These are phyloP conservation scores for Plantago major DNA, from an alignment of 257 asterid genomes.

Conservation along the genomic window DNA sequence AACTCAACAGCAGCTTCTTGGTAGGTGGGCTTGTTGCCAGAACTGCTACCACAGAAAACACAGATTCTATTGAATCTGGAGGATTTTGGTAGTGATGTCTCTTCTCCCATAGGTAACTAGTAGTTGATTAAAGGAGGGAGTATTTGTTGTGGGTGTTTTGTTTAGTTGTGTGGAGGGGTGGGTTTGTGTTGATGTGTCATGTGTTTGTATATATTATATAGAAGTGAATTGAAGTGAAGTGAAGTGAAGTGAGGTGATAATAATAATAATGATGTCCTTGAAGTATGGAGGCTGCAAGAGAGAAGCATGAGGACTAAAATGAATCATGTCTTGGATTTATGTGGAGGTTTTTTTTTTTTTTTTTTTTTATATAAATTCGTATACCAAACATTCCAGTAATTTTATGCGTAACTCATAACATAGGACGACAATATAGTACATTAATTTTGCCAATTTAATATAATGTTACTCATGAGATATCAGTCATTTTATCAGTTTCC, in stretches of 20 bases:
- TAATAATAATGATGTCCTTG: slow-evolving; percentile 9
- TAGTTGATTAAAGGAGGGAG: not conserved
- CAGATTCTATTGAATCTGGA: slow-evolving; percentile 71
- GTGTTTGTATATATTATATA: not conserved
- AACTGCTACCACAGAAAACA: slow-evolving; percentile 84
- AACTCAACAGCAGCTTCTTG: slow-evolving; percentile 83
- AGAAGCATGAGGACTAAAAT: no score
- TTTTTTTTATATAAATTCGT: no score
- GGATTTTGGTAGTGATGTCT: slow-evolving; percentile 16
- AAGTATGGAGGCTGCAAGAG: not conserved
- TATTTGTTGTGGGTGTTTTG: not conserved
- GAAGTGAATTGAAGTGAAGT: no score
- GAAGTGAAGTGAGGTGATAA: not conserved
- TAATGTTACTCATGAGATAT: no score
- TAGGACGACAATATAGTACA: no score
- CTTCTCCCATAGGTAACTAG: slow-evolving; percentile 38
- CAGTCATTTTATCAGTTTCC: no score
- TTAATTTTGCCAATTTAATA: no score
- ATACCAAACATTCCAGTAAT: no score
- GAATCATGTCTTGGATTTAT: no score
- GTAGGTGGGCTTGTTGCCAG: slow-evolving; percentile 77
- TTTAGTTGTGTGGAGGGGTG: not conserved
- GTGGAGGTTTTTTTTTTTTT: no score
- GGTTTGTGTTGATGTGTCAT: slow-evolving; percentile 6
- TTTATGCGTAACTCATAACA: no score